Conservation (phyloP, 192 early-diverging fungal genomes). For the Backusella circina region DNA sequence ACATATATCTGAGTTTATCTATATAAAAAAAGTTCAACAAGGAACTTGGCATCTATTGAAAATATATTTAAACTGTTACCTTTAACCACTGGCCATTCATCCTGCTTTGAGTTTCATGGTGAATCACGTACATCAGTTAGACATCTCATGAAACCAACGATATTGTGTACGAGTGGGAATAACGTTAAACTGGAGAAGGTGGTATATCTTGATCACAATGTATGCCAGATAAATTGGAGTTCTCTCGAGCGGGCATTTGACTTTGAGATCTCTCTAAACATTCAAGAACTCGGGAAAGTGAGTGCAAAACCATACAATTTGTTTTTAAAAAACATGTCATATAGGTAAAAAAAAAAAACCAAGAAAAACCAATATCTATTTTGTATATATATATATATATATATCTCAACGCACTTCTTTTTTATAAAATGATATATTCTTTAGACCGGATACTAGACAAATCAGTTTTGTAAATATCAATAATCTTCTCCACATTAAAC, state of each 20-base stretch:
- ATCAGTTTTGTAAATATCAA: too few relatives aligned
- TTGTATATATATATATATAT: too few relatives aligned
- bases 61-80: background rate
- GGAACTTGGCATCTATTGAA: background rate
- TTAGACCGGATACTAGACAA: too few relatives aligned
- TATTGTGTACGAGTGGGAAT: background rate
- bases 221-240: background rate
- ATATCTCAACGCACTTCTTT: too few relatives aligned
- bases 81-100: background rate
- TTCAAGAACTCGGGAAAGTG: background rate
- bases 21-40: background rate
- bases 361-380: too few relatives aligned
- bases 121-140: background rate
- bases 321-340: background rate
- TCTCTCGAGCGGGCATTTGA: background rate
- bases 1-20: too few relatives aligned
- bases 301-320: background rate
- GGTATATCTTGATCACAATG: background rate
- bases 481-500: too few relatives aligned
- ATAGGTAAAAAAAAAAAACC: background rate
- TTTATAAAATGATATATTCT: too few relatives aligned
- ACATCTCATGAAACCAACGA: background rate
- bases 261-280: background rate
- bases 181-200: background rate
- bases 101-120: background rate